Percentiles rank a stretch among this genome's conserved stretches.
Conservation (phyloP, 345 rosid species). For the Lumnitzera racemosa region DNA sequence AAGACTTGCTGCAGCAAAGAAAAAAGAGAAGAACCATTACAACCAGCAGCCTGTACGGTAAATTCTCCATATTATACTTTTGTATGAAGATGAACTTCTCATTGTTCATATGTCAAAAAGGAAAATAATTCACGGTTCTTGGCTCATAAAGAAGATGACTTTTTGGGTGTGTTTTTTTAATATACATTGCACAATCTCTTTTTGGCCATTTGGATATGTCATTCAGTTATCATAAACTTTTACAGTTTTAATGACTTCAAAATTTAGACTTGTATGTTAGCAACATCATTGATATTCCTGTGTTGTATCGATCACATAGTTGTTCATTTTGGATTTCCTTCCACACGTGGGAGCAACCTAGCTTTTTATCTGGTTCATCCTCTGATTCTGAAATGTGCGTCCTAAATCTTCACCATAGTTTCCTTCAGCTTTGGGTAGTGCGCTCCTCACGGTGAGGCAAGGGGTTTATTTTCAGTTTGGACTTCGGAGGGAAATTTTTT, state of each 20-base stretch:
- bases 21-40: conserved; percentile 70
- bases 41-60: conserved; percentile 70
- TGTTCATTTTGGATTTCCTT: too few species aligned
- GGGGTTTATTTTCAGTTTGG: too few species aligned
- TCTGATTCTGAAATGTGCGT: too few species aligned
- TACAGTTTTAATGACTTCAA: conserved; percentile 6
- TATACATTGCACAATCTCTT: background rate
- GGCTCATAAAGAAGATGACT: background rate
- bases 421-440: too few species aligned
- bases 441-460: too few species aligned
- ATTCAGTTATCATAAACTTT: conserved; percentile 3
- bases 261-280: background rate
- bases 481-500: too few species aligned
- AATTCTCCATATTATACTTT: conserved; percentile 2
- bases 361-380: too few species aligned
- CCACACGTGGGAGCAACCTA: too few species aligned
- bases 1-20: conserved; percentile 70
- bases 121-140: conserved; percentile 10
- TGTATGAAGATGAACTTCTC: conserved; percentile 22
- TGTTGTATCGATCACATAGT: too few species aligned
- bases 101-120: conserved; percentile 24
- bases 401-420: too few species aligned
- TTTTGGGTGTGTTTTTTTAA: background rate
- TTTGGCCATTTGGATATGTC: conserved; percentile 8
- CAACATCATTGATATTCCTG: too few species aligned